Percentiles rank a stretch among this genome's conserved stretches.
Evolutionary conservation across 345 rosid genomes (phyloP).

Genomic region (Psidium friedrichsthalianum): DNA sequence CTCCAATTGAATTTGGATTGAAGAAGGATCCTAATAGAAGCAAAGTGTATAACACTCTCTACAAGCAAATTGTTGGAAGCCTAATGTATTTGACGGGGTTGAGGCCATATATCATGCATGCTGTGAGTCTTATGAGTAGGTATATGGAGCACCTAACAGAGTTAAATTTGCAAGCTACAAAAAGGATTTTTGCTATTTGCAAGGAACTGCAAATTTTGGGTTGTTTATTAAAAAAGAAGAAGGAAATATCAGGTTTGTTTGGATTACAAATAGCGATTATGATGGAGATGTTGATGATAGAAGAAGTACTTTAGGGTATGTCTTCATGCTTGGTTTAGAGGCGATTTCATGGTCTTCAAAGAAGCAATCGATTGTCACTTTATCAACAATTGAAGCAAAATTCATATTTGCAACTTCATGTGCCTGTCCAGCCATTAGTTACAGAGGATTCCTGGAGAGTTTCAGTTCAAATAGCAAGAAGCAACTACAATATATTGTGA

Average conservation of each 20-base stretch:
- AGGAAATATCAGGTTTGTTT: not conserved
- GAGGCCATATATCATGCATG: not conserved
- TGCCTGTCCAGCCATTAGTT: conserved; percentile 1
- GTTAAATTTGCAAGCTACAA: not conserved
- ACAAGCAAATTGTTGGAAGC: not conserved
- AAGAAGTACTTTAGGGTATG: not conserved
- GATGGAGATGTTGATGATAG: not conserved
- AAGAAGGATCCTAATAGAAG: not conserved
- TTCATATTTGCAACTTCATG: not conserved
- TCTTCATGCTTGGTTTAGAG: not conserved
- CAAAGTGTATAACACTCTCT: not conserved
- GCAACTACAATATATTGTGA: not conserved
- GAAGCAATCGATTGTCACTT: not conserved
- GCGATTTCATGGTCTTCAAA: not conserved
- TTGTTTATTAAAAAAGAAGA: not conserved
- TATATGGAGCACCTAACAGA: not conserved
- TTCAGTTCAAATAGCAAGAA: not conserved
- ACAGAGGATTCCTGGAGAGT: not conserved
- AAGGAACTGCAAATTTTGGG: not conserved
- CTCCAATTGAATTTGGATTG: not conserved
- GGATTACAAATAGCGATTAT: not conserved
- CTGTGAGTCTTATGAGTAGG: not conserved
- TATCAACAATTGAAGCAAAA: not conserved
- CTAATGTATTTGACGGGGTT: not conserved
- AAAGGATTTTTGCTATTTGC: not conserved